These are phyloP conservation scores for Arthrobotrys musiformis DNA, from an alignment of 2,329 filamentous ascomycete species.

Conservation along the genomic window DNA sequence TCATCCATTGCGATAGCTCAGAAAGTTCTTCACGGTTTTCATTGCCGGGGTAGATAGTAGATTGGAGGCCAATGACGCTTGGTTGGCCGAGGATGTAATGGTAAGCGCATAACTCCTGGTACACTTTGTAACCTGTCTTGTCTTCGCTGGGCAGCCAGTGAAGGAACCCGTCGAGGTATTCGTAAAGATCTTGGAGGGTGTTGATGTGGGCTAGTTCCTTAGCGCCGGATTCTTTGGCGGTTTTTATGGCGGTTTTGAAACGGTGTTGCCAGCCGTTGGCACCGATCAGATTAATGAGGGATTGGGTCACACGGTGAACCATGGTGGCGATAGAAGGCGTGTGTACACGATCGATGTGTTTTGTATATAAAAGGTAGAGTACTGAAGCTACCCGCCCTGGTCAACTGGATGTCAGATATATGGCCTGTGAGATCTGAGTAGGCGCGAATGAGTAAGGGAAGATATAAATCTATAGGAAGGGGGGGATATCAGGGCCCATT, in stretches of 20 bases:
- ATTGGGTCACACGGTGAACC: constrained; percentile 33
- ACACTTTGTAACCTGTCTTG: constrained; percentile 62
- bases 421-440: too few species aligned
- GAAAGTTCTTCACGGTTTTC: constrained; percentile 60
- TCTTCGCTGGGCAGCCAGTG: constrained; percentile 63
- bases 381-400: too few species aligned
- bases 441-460: too few species aligned
- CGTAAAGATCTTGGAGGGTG: constrained; percentile 48
- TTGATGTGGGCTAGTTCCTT: constrained; percentile 54
- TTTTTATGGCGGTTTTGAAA: constrained; percentile 51
- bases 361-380: too few species aligned
- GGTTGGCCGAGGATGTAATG: constrained; percentile 64
- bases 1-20: constrained; percentile 63
- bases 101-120: constrained; percentile 63
- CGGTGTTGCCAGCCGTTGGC: constrained; percentile 52
- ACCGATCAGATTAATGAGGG: constrained; percentile 52
- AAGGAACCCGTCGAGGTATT: constrained; percentile 60
- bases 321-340: too few species aligned
- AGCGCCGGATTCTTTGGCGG: constrained; percentile 46
- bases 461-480: too few species aligned
- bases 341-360: too few species aligned
- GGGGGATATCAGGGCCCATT: too few species aligned
- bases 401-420: too few species aligned
- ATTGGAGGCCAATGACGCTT: constrained; percentile 60
- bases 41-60: constrained; percentile 60